Evolutionary conservation across 768 basidiomycete genomes (phyloP), one percentile per base, ranked within the genome.

Genomic region (Phallus indusiatus): DNA sequence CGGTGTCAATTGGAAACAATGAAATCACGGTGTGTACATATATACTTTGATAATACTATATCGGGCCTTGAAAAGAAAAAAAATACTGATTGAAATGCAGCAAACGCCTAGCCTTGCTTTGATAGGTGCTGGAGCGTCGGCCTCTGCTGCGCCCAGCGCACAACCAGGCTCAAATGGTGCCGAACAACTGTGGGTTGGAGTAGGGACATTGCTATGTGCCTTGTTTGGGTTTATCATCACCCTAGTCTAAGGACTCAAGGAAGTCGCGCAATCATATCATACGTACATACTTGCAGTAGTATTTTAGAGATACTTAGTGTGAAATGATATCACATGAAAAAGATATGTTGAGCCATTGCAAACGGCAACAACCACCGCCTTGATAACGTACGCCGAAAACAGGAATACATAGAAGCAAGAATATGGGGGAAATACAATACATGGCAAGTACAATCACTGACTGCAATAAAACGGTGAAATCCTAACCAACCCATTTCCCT

Each of bases 401-500:
- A 28, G 28, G n/a, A 28, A 7, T 28, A 28, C 28, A 28, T n/a
- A n/a, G n/a, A n/a, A 28, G 28, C 28, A 28, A 28, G 7, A 28
- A 28, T 28, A 28, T 3, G 28, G 28, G 7, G 7, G 7, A 28
- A 28, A 28, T 28, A 28, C 28, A 28, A 3, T 28, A 28, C 7
- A 28, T 2, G 28, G 28, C 28, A 7, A 28, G 7, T 28, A 28
- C 28, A 28, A 28, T 28, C 4, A 28, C 7, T 28, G 28, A 28
- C 28, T 2, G 7, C 28, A 10, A 42, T 42, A 10, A 42, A 42
- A 42, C 12, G n/a, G n/a, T 14, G 12, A 10, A 42, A 42, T n/a
- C n/a, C 68, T 62, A 88, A 53, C 87, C 86, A 64, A 88, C 86
- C 88, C 86, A 90, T 68, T 86, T 83, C 52, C 78, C 76, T 9